Base-by-base conservation (phyloP, 169 alveolate species). In the Plasmodium cynomolgi region DNA sequence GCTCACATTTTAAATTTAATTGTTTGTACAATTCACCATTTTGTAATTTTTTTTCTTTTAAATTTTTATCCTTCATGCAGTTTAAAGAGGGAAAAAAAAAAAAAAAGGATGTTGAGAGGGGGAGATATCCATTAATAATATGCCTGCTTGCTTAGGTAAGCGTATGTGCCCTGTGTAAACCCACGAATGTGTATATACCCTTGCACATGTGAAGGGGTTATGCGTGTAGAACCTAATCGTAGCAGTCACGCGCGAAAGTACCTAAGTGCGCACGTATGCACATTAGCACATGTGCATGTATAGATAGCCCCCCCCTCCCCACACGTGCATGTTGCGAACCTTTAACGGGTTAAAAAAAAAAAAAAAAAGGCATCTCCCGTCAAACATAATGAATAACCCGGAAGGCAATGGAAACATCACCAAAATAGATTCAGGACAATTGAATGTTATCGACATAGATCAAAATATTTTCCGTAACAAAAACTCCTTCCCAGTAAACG, bases 401-500 rank as follows among this genome's bases (percentile, higher is more conserved):
- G 56, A 86, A 44, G 33, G 68, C 81, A 29, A 77, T 86, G 86
- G 86, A 77, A 58, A 20, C 44, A 20, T 37, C 17, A 68, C 58
- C 31, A 90, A 90, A 37, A 44, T 80, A 8, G 90, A 90, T 29
- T 90, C 94, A 68, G 88, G 74, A 39, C 47, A 90, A 58, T 15
- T 90, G 20, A 81, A 68, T 39, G 29, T 9, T 44, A 90, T 90
- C 31, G 94, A 90, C 72, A 90, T 90, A 39, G 94, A 90, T 80
- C 68, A 80, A 80, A 90, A 33, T 90, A 58, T 90, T 41, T 90
- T 90, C 54, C 79, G 77, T 34, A 79, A 50, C 54, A 90, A 26
- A 9, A 54, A 90, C 4, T 90, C 91, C 4, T 90, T 41, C 34
- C 94, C 94, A 58, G 83, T 81, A 1, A 79, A 90, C 50, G 94